Conservation (phyloP, 345 rosid species). For the Cardamine chenopodiifolia region DNA sequence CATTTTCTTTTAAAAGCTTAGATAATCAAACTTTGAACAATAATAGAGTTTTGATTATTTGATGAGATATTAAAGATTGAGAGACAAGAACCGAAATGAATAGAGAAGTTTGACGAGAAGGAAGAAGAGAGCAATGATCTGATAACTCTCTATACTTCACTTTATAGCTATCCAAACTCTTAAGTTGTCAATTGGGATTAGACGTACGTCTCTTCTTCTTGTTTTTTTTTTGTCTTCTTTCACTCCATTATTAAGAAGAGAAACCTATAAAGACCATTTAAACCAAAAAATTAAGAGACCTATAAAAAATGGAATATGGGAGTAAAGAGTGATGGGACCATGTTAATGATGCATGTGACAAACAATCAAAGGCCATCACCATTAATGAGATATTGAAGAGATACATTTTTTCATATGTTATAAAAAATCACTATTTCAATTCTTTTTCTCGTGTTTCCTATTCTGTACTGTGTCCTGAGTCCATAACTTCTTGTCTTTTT, state of each 20-base stretch:
- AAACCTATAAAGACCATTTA: neutral
- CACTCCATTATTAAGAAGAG: conserved; percentile 20
- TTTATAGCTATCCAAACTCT: conserved; percentile 9
- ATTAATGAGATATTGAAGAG: conserved; percentile 29
- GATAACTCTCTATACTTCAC: conserved; percentile 16
- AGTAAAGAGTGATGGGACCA: conserved; percentile 38
- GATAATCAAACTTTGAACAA: neutral
- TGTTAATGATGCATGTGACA: conserved; percentile 42
- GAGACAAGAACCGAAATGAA: conserved; percentile 8
- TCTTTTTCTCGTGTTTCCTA: conserved; percentile 4
- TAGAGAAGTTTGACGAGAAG: conserved; percentile 31
- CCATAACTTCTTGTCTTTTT: conserved; percentile 33
- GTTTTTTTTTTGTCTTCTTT: neutral
- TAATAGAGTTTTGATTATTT: neutral
- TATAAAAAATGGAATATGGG: neutral
- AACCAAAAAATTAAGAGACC: too few relatives aligned
- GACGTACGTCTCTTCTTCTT: conserved; percentile 14
- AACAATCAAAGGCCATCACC: conserved; percentile 41
- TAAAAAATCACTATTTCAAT: conserved; percentile 1
- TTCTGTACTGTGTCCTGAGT: conserved; percentile 14
- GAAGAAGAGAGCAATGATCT: conserved; percentile 1
- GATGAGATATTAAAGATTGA: neutral
- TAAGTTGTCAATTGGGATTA: conserved; percentile 17
- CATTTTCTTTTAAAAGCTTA: neutral
- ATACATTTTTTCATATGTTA: neutral